A percentile compares a stretch with the other conserved stretches of the same genome.
These are phyloP conservation scores for Batkoa obscura DNA, from an alignment of 371 early-diverging fungal genomes.

Conservation along the genomic window DNA sequence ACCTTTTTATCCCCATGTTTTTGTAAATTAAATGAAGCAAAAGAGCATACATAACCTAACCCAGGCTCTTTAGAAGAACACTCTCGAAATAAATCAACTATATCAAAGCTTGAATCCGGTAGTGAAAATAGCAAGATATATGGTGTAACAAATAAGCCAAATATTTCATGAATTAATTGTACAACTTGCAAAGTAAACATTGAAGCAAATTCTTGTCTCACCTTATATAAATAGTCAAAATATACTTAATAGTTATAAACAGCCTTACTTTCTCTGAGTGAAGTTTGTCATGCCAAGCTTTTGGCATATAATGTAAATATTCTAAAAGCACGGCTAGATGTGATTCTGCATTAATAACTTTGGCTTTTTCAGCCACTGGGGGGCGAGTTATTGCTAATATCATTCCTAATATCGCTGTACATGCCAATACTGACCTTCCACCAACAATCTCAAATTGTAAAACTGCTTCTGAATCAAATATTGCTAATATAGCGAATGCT, in stretches of 20 bases:
- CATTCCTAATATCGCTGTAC: conserved; percentile 74
- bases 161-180: conserved; percentile 61
- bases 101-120: conserved; percentile 51
- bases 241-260: too few relatives aligned
- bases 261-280: too few relatives aligned
- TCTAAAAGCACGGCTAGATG: conserved; percentile 55
- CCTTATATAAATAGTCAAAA: too few relatives aligned
- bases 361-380: conserved; percentile 65
- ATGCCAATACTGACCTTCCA: conserved; percentile 71
- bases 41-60: conserved; percentile 85
- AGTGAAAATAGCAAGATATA: conserved; percentile 63
- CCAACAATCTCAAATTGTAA: conserved; percentile 76
- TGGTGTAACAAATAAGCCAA: conserved; percentile 69
- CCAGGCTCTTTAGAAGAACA: conserved; percentile 79
- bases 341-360: conserved; percentile 61
- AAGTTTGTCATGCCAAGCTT: conserved; percentile 59
- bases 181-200: conserved; percentile 64
- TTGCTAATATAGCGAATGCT: conserved; percentile 53
- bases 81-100: conserved; percentile 85
- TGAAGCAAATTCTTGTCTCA: conserved; percentile 55
- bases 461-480: conserved; percentile 73
- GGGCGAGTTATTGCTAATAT: conserved; percentile 63
- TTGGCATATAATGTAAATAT: conserved; percentile 79
- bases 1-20: conserved; percentile 63
- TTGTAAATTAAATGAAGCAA: conserved; percentile 77